Evolutionary conservation across 1,284 basidiomycete genomes (phyloP), one percentile per base, ranked within the genome.

Genomic region (Heterobasidion irregulare): DNA sequence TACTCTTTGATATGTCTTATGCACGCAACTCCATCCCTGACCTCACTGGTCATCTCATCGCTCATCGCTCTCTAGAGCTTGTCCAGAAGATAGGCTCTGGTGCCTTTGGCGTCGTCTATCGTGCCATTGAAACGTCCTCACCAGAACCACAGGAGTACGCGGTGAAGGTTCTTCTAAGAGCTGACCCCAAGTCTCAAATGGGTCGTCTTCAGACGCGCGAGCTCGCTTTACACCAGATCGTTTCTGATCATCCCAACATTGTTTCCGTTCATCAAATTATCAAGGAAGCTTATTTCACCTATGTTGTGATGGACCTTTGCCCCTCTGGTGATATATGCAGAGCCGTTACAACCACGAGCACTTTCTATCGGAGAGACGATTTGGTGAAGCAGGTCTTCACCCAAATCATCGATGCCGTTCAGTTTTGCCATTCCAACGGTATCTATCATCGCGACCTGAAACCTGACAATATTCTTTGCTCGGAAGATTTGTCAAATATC

Each of bases 371-470:
- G 47, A 69, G 78, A 62, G 77, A 83, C 63, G 68, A 67, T 32
- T 66, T 79, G 55, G 76, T 82, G 63, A 77, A 73, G 57, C 62
- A 62, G n/a, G 72, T 79, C 48, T 80, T 82, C 67, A 63, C 79
- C 34, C 82, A 84, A 65, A 78, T 88, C 61, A 65, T 87, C 60
- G 82, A 84, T 59, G 80, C 83, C 6, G 75, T 87, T 55, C 72
- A 79, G 36, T 77, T 77, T 59, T 84, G 83, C 64, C 85, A 88
- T 66, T 63, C 65, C 18, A 68, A 75, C 50, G 80, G 81, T 32
- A 79, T 88, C 64, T 85, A 75, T 65, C 85, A 87, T 64, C 82
- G 85, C 35, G 86, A 89, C 64, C 72, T 89, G 54, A 89, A 89
- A 67, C 85, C 86, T 1, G 86, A 88, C 65, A 89, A 90, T 68